These are phyloP conservation scores for Fusarium aywerte DNA, from an alignment of 2,329 filamentous ascomycete species.

Conservation along the genomic window DNA sequence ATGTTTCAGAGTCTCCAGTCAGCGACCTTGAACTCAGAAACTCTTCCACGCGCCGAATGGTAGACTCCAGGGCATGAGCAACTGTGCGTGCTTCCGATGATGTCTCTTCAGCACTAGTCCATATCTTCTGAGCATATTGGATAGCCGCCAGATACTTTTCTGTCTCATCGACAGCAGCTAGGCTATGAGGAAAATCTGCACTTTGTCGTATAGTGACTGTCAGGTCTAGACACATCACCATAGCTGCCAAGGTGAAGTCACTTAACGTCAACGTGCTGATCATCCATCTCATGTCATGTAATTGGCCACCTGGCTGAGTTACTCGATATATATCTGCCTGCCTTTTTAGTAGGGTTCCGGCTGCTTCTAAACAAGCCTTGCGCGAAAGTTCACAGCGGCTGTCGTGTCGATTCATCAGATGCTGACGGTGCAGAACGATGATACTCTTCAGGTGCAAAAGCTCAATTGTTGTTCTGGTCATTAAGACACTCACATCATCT, in stretches of 20 bases:
- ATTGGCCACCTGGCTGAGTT: slow-evolving; percentile 55
- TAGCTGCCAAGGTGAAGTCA: slow-evolving; percentile 63
- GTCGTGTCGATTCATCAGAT: slow-evolving; percentile 37
- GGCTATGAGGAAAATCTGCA: neutral
- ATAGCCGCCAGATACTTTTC: slow-evolving; percentile 22
- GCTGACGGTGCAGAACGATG: slow-evolving; percentile 49
- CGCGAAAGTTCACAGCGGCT: slow-evolving; percentile 31
- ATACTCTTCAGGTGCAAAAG: slow-evolving; percentile 48
- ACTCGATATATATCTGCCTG: slow-evolving; percentile 49
- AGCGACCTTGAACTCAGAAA: neutral
- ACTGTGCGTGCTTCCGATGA: slow-evolving; percentile 38
- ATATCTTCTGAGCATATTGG: slow-evolving; percentile 37
- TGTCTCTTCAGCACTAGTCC: slow-evolving; percentile 6
- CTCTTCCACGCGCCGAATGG: slow-evolving; percentile 21
- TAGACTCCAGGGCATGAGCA: slow-evolving; percentile 34
- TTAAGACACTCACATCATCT: slow-evolving; percentile 43
- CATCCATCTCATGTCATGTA: slow-evolving; percentile 59
- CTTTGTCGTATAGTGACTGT: slow-evolving; percentile 36
- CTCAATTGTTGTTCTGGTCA: slow-evolving; percentile 47
- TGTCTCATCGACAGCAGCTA: neutral
- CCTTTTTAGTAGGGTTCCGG: slow-evolving; percentile 40
- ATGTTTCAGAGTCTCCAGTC: accelerated
- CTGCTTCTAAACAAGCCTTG: slow-evolving; percentile 44
- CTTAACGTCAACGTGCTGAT: slow-evolving; percentile 57
- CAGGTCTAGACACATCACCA: slow-evolving; percentile 59